Evolutionary conservation across 495 filamentous ascomycete species (phyloP).

Genomic region (Tuber melanosporum): DNA sequence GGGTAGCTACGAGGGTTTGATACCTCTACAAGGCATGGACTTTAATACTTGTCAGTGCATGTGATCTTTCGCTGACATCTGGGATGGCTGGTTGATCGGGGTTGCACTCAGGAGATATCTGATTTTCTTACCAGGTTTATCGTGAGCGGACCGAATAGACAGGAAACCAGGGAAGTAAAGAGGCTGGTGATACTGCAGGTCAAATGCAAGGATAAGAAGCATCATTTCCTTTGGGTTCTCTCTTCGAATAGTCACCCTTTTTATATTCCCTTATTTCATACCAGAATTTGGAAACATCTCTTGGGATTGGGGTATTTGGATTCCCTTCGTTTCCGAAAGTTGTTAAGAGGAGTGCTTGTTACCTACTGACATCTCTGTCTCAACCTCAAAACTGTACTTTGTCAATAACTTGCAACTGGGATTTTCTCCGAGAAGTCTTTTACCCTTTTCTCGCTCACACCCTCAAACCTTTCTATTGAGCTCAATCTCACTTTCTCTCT

Average conservation of each 20-base stretch:
- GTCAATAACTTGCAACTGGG: neutral
- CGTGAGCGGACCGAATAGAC: neutral
- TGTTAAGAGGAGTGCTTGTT: neutral
- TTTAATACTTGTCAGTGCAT: neutral
- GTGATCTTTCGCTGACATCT: neutral
- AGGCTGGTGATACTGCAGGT: neutral
- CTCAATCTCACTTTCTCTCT: neutral
- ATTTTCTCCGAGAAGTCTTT: neutral
- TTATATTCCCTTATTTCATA: neutral
- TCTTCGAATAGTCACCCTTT: neutral
- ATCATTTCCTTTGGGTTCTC: neutral
- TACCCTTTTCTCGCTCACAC: neutral
- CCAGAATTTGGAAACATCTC: neutral
- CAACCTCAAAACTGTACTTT: neutral
- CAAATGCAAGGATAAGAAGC: neutral
- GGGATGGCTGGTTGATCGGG: neutral
- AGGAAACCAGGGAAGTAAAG: neutral
- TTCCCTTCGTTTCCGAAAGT: neutral
- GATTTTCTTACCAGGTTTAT: constrained; percentile 3
- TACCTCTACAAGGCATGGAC: neutral
- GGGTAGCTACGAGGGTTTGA: neutral
- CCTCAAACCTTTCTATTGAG: neutral
- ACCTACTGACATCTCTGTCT: neutral
- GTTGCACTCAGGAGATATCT: neutral
- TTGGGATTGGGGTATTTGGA: neutral